A percentile compares a stretch with the other conserved stretches of the same genome.
Evolutionary conservation across 129 eudicot species (phyloP).

Genomic region (Flaveria bidentis): DNA sequence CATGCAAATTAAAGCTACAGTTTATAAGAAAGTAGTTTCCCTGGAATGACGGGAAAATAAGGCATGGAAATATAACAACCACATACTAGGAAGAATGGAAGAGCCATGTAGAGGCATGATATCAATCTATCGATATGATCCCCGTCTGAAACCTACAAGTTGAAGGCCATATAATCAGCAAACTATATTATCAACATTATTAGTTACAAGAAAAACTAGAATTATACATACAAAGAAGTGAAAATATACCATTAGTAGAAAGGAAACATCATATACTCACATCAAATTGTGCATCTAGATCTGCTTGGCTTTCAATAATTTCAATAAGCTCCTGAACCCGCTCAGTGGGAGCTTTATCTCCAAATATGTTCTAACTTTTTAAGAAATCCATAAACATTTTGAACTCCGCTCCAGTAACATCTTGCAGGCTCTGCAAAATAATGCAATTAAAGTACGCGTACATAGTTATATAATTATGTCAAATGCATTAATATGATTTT

Average conservation of each 20-base stretch:
- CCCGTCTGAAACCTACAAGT: conserved; percentile 71
- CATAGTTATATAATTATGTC: neutral
- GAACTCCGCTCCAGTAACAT: conserved; percentile 91
- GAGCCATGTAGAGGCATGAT: conserved; percentile 89
- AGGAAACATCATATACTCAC: conserved; percentile 46
- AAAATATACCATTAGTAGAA: conserved; percentile 6
- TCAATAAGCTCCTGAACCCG: conserved; percentile 81
- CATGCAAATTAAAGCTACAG: conserved; percentile 29
- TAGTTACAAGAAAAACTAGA: neutral
- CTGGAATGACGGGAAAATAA: neutral
- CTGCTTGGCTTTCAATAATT: conserved; percentile 92
- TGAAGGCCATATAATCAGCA: conserved; percentile 21
- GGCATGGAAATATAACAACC: neutral
- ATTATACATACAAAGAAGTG: neutral
- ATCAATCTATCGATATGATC: conserved; percentile 84
- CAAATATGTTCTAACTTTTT: conserved; percentile 76
- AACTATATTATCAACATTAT: conserved; percentile 9
- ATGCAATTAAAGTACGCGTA: neutral
- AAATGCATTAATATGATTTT: conserved; percentile 2
- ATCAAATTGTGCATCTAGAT: conserved; percentile 79
- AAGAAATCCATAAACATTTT: conserved; percentile 93
- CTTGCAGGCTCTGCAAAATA: conserved; percentile 79
- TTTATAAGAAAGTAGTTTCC: conserved; percentile 3
- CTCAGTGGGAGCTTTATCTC: conserved; percentile 86
- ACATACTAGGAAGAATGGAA: conserved; percentile 78